Conservation (phyloP, 768 basidiomycete genomes). For the Neoboletus subvelutipes region DNA sequence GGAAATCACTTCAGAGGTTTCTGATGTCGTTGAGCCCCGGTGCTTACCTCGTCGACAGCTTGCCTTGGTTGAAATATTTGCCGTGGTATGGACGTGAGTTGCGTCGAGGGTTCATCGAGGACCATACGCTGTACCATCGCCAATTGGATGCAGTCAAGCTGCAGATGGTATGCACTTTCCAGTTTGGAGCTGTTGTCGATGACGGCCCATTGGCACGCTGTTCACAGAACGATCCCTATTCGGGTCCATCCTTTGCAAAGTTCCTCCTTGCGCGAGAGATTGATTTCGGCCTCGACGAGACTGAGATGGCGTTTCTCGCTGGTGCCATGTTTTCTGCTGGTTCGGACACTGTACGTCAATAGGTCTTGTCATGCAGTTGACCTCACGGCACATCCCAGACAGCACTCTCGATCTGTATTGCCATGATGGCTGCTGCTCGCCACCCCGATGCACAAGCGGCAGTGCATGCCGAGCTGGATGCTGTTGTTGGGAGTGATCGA, state of each 20-base stretch:
- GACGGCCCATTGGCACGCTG: background rate
- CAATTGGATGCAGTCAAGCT: slow-evolving; percentile 44
- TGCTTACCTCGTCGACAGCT: slow-evolving; percentile 34
- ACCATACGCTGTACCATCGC: slow-evolving; percentile 45
- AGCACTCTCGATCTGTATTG: slow-evolving; percentile 48
- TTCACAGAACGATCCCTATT: slow-evolving; percentile 7
- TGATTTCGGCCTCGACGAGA: slow-evolving; percentile 48
- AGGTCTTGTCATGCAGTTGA: background rate
- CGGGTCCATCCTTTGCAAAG: slow-evolving; percentile 49
- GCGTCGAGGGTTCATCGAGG: slow-evolving; percentile 49
- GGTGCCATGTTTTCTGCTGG: slow-evolving; percentile 60
- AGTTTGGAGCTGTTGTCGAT: background rate
- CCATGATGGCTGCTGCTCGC: slow-evolving; percentile 47
- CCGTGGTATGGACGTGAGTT: slow-evolving; percentile 61
- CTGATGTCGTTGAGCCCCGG: slow-evolving; percentile 27
- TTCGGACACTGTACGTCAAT: slow-evolving; percentile 42
- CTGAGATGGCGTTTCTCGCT: slow-evolving; percentile 56
- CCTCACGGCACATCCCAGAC: slow-evolving; percentile 28
- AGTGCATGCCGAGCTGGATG: slow-evolving; percentile 55
- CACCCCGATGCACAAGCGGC: slow-evolving; percentile 47
- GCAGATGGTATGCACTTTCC: slow-evolving; percentile 35
- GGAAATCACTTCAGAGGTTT: slow-evolving; percentile 23
- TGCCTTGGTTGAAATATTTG: slow-evolving; percentile 41
- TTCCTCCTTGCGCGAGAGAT: slow-evolving; percentile 50
- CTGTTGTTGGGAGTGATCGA: slow-evolving; percentile 40